Conservation (phyloP, 2,329 filamentous ascomycete genomes). For the Pseudocercospora cruenta region DNA sequence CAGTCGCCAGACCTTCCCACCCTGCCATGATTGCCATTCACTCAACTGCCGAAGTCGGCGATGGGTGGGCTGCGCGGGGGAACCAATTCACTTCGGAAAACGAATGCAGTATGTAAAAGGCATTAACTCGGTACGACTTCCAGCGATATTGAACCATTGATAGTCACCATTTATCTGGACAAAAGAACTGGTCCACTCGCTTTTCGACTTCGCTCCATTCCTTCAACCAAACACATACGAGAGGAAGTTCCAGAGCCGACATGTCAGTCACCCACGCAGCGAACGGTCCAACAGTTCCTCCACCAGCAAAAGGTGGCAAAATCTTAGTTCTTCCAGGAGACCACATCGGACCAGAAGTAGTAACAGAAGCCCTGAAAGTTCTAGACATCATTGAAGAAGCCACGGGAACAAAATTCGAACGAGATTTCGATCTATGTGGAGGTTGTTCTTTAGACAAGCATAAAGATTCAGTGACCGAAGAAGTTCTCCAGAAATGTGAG, state of each 20-base stretch:
- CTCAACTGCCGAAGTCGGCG: not conserved
- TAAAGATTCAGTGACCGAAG: slow-evolving; percentile 49
- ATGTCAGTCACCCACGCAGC: slow-evolving; percentile 10
- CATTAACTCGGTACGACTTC: not conserved
- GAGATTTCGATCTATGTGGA: slow-evolving; percentile 40
- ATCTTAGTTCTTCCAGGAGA: slow-evolving; percentile 54
- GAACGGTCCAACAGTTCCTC: slow-evolving; percentile 9
- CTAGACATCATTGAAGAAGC: slow-evolving; percentile 46
- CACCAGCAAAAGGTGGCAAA: slow-evolving; percentile 23
- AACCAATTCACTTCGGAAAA: slow-evolving; percentile 1
- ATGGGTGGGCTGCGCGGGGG: not conserved
- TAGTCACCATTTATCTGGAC: too few relatives aligned
- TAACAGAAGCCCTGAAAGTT: slow-evolving; percentile 52
- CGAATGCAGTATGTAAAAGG: not conserved
- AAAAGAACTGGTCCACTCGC: too few relatives aligned
- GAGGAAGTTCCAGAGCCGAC: too few relatives aligned
- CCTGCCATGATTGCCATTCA: not conserved
- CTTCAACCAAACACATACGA: too few relatives aligned
- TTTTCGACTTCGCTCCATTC: too few relatives aligned
- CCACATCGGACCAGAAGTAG: slow-evolving; percentile 57
- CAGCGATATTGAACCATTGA: not conserved
- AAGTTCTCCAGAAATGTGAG: slow-evolving; percentile 47
- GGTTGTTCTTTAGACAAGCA: slow-evolving; percentile 51
- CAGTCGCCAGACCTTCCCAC: not conserved
- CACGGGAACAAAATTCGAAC: slow-evolving; percentile 35